These are phyloP conservation scores for Panicum miliaceum DNA, from an alignment of 176 grass and related monocot species.

Conservation along the genomic window DNA sequence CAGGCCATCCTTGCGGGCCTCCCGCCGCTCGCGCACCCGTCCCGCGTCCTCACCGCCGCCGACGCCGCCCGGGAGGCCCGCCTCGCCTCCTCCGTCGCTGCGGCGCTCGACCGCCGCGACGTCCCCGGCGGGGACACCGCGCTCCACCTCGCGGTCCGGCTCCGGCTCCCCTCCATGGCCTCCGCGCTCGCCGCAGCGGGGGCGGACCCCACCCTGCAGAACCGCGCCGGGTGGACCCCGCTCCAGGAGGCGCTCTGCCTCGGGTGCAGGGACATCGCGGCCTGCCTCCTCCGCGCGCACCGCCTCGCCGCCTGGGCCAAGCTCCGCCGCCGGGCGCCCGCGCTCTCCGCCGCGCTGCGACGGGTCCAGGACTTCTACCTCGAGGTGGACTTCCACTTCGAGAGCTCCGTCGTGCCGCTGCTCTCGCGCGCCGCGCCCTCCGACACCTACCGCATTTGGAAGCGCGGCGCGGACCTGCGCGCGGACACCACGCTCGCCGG, in stretches of 20 bases:
- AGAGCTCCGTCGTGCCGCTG: slow-evolving; percentile 88
- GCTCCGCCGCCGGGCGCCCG: slow-evolving; percentile 75
- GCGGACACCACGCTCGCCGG: slow-evolving; percentile 92
- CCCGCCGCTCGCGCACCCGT: slow-evolving; percentile 73
- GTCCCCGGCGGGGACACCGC: slow-evolving; percentile 76
- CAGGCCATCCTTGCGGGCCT: slow-evolving; percentile 56
- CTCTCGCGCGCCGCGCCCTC: slow-evolving; percentile 84
- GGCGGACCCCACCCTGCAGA: slow-evolving; percentile 92
- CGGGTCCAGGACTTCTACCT: slow-evolving; percentile 87
- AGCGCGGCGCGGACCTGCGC: slow-evolving; percentile 75
- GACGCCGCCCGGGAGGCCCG: slow-evolving; percentile 66
- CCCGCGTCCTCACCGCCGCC: slow-evolving; percentile 54
- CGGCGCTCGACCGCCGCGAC: slow-evolving; percentile 75
- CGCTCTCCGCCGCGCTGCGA: slow-evolving; percentile 67
- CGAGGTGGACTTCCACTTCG: slow-evolving; percentile 89
- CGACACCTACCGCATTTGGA: slow-evolving; percentile 95
- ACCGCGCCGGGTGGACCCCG: slow-evolving; percentile 85
- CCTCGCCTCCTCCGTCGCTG: slow-evolving; percentile 58
- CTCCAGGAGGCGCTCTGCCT: slow-evolving; percentile 92
- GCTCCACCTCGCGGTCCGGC: slow-evolving; percentile 80
- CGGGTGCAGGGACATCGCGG: slow-evolving; percentile 52
- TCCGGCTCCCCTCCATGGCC: slow-evolving; percentile 51
- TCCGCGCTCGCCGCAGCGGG: slow-evolving; percentile 58
- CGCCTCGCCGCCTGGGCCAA: slow-evolving; percentile 76
- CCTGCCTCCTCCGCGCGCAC: slow-evolving; percentile 82